Conservation (phyloP, 2,329 filamentous ascomycete genomes). For the Chrysoporthe cubensis region DNA sequence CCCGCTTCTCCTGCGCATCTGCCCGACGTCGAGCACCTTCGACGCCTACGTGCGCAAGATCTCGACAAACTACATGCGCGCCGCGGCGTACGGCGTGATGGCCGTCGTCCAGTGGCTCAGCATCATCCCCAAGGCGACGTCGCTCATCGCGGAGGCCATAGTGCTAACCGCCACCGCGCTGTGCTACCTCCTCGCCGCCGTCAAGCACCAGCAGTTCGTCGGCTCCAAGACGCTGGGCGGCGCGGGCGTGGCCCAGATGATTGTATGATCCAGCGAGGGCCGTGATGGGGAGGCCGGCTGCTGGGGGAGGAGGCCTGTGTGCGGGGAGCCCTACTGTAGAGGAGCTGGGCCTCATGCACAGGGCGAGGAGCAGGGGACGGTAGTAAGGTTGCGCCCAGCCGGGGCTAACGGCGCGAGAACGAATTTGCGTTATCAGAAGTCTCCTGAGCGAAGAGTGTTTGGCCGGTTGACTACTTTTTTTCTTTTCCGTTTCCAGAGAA, state of each 20-base stretch:
- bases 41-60: slow-evolving; percentile 88
- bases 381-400: background rate
- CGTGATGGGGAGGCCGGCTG: background rate
- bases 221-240: slow-evolving; percentile 96
- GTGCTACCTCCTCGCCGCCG: slow-evolving; percentile 79
- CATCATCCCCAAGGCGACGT: slow-evolving; percentile 65
- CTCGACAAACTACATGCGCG: slow-evolving; percentile 96
- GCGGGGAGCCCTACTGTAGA: background rate
- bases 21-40: slow-evolving; percentile 89
- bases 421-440: background rate
- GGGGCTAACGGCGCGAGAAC: background rate
- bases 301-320: no score
- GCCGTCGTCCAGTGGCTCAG: slow-evolving; percentile 84
- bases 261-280: slow-evolving; percentile 64
- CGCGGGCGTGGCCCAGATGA: slow-evolving; percentile 95
- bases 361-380: background rate
- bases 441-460: background rate
- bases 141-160: slow-evolving; percentile 84
- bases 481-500: background rate
- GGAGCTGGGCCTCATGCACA: background rate
- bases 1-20: slow-evolving; percentile 93
- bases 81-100: slow-evolving; percentile 82
- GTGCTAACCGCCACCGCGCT: slow-evolving; percentile 75
- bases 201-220: slow-evolving; percentile 85
- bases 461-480: background rate